These are phyloP conservation scores for Xylaria sp. DNA, from an alignment of 2,329 filamentous ascomycete species.

Conservation along the genomic window DNA sequence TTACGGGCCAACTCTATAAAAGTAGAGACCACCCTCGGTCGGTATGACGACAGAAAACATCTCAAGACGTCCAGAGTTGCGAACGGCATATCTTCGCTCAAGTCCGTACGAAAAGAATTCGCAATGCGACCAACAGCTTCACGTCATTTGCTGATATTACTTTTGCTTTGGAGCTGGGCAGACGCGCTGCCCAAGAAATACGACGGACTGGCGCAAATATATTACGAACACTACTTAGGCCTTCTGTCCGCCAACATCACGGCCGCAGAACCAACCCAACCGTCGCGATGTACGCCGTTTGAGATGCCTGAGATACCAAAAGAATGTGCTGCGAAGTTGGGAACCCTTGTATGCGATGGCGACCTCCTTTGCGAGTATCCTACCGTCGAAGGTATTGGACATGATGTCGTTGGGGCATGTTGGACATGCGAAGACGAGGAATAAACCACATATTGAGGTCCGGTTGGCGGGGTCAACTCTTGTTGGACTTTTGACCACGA, in stretches of 20 bases:
- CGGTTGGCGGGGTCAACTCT: no score
- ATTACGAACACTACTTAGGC: slow-evolving; percentile 12
- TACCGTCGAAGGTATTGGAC: slow-evolving; percentile 18
- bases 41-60: neutral
- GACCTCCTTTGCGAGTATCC: slow-evolving; percentile 18
- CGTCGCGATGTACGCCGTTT: slow-evolving; percentile 8
- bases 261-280: neutral
- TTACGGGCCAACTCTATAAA: slow-evolving; percentile 7
- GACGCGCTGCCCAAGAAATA: slow-evolving; percentile 4
- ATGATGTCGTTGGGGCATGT: slow-evolving; percentile 19
- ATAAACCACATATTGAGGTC: neutral
- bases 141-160: neutral
- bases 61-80: neutral
- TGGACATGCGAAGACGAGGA: slow-evolving; percentile 17
- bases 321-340: slow-evolving; percentile 14
- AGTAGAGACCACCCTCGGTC: neutral
- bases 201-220: slow-evolving; percentile 11
- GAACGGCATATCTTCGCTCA: neutral
- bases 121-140: neutral
- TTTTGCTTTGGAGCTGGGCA: neutral
- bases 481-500: no score
- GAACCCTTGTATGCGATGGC: slow-evolving; percentile 15
- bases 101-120: neutral
- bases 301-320: slow-evolving; percentile 14
- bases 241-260: slow-evolving; percentile 18